Percentiles rank a stretch among this genome's conserved stretches.
Conservation (phyloP, 139 green algal species). For the Zygnema cylindricum region DNA sequence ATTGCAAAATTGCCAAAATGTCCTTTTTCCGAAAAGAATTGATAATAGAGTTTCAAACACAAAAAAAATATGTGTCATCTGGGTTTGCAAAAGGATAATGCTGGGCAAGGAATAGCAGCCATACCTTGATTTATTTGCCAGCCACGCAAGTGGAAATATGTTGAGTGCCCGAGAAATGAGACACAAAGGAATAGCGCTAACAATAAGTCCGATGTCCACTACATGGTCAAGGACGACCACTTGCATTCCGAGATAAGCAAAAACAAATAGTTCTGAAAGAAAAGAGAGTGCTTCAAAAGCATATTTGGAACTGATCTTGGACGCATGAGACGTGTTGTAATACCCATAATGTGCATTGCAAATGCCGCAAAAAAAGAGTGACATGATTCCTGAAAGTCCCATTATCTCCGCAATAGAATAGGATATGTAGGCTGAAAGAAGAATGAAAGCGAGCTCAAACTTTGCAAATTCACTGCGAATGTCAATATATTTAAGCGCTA, state of each 20-base stretch:
- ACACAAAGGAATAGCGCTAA: constrained; percentile 69
- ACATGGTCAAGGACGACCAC: constrained; percentile 52
- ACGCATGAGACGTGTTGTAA: constrained; percentile 66
- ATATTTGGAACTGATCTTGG: constrained; percentile 63
- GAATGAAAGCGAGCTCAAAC: constrained; percentile 54
- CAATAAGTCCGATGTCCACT: constrained; percentile 60
- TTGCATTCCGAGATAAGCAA: constrained; percentile 80
- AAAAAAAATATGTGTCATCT: too few relatives aligned
- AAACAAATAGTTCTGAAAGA: constrained; percentile 76
- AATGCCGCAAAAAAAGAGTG: constrained; percentile 73
- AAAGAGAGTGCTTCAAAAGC: constrained; percentile 72
- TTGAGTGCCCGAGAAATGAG: constrained; percentile 69
- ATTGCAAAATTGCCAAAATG: too few relatives aligned
- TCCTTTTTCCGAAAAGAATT: too few relatives aligned
- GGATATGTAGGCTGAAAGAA: constrained; percentile 64
- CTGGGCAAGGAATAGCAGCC: constrained; percentile 22
- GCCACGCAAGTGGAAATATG: constrained; percentile 70
- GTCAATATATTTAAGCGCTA: constrained; percentile 61
- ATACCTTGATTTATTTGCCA: constrained; percentile 66
- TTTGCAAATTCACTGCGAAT: constrained; percentile 51
- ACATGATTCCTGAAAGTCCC: constrained; percentile 64
- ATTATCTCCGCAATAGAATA: constrained; percentile 58
- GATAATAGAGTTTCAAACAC: too few relatives aligned
- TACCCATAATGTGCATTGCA: constrained; percentile 75
- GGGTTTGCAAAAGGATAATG: too few relatives aligned